phyloP scores from a whole-genome alignment of 129 eudicot species.

The Flaveria linearis region DNA sequence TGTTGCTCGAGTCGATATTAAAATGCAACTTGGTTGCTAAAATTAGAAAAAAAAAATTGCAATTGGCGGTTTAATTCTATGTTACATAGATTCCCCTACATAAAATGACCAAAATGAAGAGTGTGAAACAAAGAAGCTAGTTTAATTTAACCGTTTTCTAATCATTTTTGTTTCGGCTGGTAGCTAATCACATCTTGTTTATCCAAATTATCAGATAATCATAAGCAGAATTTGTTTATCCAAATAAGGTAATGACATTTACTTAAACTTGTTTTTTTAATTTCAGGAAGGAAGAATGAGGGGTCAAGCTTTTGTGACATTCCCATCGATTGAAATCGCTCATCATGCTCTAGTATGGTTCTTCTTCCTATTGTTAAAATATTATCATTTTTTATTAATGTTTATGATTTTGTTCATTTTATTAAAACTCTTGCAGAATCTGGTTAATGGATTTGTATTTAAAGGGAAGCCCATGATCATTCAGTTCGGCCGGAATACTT shows the following conservation, averaged over 20 bases:
- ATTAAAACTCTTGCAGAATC: slow-evolving; percentile 49
- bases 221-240: not conserved
- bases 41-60: no score
- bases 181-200: no score
- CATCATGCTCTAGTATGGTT: slow-evolving; percentile 60
- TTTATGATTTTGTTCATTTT: not conserved
- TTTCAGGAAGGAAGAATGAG: slow-evolving; percentile 98
- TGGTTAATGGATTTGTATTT: slow-evolving; percentile 72
- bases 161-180: no score
- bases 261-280: slow-evolving; percentile 3
- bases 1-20: not conserved
- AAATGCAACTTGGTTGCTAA: not conserved
- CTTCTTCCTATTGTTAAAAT: not conserved
- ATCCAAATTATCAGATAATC: no score
- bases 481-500: slow-evolving; percentile 78
- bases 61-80: no score
- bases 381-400: not conserved
- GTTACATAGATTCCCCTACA: no score
- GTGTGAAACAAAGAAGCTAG: no score
- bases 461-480: slow-evolving; percentile 94
- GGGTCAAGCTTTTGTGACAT: slow-evolving; percentile 95
- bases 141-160: no score
- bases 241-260: not conserved
- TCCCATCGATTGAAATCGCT: slow-evolving; percentile 78
- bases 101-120: no score